A percentile compares a stretch with the other conserved stretches of the same genome.
Conservation (phyloP, 352 stramenopile species). For the Phytophthora colocasiae region DNA sequence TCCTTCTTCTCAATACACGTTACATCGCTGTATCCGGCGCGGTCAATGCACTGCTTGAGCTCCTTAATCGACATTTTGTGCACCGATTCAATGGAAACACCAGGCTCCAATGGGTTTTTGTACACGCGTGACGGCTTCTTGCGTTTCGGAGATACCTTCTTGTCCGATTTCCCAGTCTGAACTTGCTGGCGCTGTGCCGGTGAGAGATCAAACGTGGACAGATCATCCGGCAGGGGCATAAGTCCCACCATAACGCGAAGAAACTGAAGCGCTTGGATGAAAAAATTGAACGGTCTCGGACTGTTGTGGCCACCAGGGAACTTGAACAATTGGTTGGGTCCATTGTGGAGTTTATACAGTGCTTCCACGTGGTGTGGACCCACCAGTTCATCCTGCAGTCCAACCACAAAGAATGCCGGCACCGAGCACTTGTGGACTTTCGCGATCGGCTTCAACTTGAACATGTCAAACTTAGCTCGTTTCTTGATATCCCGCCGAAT, state of each 20-base stretch:
- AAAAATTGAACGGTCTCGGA: conserved; percentile 77
- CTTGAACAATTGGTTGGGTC: conserved; percentile 81
- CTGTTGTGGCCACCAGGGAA: conserved; percentile 87
- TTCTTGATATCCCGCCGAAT: conserved; percentile 84
- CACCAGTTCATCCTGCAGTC: conserved; percentile 82
- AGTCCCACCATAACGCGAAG: conserved; percentile 81
- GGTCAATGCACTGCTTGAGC: conserved; percentile 78
- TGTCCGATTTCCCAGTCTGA: conserved; percentile 9
- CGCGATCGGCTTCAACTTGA: conserved; percentile 84
- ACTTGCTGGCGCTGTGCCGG: conserved; percentile 39
- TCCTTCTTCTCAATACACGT: conserved; percentile 86
- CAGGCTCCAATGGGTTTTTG: conserved; percentile 69
- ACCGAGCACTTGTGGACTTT: conserved; percentile 78
- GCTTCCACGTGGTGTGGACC: conserved; percentile 76
- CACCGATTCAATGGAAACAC: conserved; percentile 66
- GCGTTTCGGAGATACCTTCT: conserved; percentile 26
- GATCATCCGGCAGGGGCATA: conserved; percentile 65
- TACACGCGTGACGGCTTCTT: conserved; percentile 59
- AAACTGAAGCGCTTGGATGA: conserved; percentile 82
- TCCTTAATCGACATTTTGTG: conserved; percentile 81
- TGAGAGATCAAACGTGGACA: conserved; percentile 56
- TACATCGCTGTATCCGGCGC: conserved; percentile 73
- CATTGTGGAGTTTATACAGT: conserved; percentile 79
- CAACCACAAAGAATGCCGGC: conserved; percentile 81
- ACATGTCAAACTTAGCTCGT: conserved; percentile 89